phyloP scores from a whole-genome alignment of 2,329 filamentous ascomycete genomes.

The Periconia sp. region DNA sequence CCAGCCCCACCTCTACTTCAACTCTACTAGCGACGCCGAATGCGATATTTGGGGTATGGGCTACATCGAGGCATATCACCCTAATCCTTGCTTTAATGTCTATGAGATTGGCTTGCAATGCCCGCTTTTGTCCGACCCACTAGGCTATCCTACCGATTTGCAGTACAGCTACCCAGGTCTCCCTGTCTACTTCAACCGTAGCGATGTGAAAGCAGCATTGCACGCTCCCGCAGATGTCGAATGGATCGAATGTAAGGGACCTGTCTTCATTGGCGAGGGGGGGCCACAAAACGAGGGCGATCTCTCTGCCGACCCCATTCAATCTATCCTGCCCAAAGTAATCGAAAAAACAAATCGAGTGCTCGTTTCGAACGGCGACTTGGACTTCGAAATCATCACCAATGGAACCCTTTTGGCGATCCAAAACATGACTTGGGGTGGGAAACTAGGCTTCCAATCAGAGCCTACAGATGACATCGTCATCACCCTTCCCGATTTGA shows the following conservation, averaged over 20 bases:
- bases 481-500: slow-evolving; percentile 16
- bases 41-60: slow-evolving; percentile 17
- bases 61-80: slow-evolving; percentile 11
- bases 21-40: too few species aligned
- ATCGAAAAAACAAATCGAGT: slow-evolving; percentile 87
- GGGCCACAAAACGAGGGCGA: too few species aligned
- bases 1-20: slow-evolving; percentile 13
- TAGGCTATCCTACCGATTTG: slow-evolving; percentile 21
- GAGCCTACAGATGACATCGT: slow-evolving; percentile 12
- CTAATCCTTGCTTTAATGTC: slow-evolving; percentile 23
- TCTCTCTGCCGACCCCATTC: slow-evolving; percentile 19
- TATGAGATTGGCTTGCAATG: slow-evolving; percentile 22
- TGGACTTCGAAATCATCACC: slow-evolving; percentile 84
- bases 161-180: slow-evolving; percentile 18
- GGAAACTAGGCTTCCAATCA: slow-evolving; percentile 18
- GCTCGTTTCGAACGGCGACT: slow-evolving; percentile 64
- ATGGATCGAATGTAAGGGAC: slow-evolving; percentile 17
- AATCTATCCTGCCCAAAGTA: slow-evolving; percentile 58
- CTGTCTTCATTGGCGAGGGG: too few species aligned
- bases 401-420: slow-evolving; percentile 68
- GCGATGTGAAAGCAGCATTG: slow-evolving; percentile 20
- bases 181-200: slow-evolving; percentile 21
- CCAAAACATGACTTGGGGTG: slow-evolving; percentile 26
- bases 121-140: slow-evolving; percentile 18
- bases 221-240: slow-evolving; percentile 20